Evolutionary conservation across 306 rosid species (phyloP).

Genomic region (Delonix regia): DNA sequence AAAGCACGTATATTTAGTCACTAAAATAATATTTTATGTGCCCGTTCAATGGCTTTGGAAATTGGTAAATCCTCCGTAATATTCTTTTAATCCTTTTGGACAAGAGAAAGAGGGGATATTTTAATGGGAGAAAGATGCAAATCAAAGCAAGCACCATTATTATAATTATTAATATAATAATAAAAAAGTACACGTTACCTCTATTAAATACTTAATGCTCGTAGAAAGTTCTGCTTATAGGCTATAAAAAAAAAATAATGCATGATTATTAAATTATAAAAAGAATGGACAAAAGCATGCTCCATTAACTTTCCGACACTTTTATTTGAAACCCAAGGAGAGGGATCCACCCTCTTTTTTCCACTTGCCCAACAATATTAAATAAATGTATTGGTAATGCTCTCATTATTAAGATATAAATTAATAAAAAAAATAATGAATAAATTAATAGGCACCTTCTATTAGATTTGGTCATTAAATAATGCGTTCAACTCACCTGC

Average conservation of each 20-base stretch:
- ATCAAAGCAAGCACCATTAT: slow-evolving; percentile 38
- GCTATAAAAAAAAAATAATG: neutral
- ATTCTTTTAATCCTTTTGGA: slow-evolving; percentile 34
- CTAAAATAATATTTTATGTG: too few relatives aligned
- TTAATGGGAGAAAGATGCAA: slow-evolving; percentile 40
- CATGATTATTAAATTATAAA: neutral
- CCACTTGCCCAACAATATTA: slow-evolving; percentile 47
- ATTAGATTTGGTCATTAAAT: slow-evolving; percentile 46
- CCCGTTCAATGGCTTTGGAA: neutral
- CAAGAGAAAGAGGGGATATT: slow-evolving; percentile 41
- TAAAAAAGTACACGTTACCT: slow-evolving; percentile 34
- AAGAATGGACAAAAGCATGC: slow-evolving; percentile 31
- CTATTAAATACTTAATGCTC: slow-evolving; percentile 9
- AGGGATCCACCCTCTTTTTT: slow-evolving; percentile 36
- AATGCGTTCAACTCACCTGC: slow-evolving; percentile 48
- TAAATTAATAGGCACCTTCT: slow-evolving; percentile 33
- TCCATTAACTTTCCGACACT: slow-evolving; percentile 41
- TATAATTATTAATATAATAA: too few relatives aligned
- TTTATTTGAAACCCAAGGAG: slow-evolving; percentile 34
- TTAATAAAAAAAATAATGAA: neutral
- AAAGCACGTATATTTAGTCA: too few relatives aligned
- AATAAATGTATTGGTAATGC: slow-evolving; percentile 26
- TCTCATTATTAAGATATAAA: slow-evolving; percentile 28
- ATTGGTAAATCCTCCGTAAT: slow-evolving; percentile 34
- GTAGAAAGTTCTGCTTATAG: slow-evolving; percentile 11